Evolutionary conservation across 2,329 filamentous ascomycete species (phyloP).

Genomic region (Zalaria obscura): DNA sequence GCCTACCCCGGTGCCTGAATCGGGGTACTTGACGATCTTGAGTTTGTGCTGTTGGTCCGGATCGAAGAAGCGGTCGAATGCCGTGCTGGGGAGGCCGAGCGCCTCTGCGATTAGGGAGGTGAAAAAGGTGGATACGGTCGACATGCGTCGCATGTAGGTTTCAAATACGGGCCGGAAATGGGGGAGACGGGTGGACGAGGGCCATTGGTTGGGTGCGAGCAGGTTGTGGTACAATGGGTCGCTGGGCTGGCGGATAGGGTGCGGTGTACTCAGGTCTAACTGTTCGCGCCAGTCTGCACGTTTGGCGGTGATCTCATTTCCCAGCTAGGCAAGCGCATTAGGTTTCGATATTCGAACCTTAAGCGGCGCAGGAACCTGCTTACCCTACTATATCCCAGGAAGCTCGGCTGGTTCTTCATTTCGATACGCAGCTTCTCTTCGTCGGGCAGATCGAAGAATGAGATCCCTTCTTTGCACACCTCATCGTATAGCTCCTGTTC

Average conservation of each 20-base stretch:
- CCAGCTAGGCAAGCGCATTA: slow-evolving; percentile 22
- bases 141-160: slow-evolving; percentile 67
- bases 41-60: slow-evolving; percentile 62
- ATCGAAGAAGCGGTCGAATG: slow-evolving; percentile 72
- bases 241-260: slow-evolving; percentile 45
- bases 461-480: slow-evolving; percentile 53
- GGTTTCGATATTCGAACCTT: background rate
- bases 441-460: slow-evolving; percentile 62
- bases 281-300: slow-evolving; percentile 71
- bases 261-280: slow-evolving; percentile 72
- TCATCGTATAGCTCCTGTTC: slow-evolving; percentile 47
- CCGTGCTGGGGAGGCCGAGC: slow-evolving; percentile 53
- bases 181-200: slow-evolving; percentile 46
- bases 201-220: slow-evolving; percentile 69
- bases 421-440: slow-evolving; percentile 56
- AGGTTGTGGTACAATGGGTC: slow-evolving; percentile 64
- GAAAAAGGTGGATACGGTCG: slow-evolving; percentile 55
- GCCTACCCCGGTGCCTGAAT: slow-evolving; percentile 38
- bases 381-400: slow-evolving; percentile 32
- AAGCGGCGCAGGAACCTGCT: slow-evolving; percentile 1
- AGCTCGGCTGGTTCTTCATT: slow-evolving; percentile 35
- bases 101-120: slow-evolving; percentile 72
- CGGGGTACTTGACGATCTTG: slow-evolving; percentile 79
- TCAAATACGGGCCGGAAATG: slow-evolving; percentile 54
- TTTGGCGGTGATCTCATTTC: slow-evolving; percentile 54